Conservation (phyloP, 116 monocot species). For the Papilionanthe hybrid region DNA sequence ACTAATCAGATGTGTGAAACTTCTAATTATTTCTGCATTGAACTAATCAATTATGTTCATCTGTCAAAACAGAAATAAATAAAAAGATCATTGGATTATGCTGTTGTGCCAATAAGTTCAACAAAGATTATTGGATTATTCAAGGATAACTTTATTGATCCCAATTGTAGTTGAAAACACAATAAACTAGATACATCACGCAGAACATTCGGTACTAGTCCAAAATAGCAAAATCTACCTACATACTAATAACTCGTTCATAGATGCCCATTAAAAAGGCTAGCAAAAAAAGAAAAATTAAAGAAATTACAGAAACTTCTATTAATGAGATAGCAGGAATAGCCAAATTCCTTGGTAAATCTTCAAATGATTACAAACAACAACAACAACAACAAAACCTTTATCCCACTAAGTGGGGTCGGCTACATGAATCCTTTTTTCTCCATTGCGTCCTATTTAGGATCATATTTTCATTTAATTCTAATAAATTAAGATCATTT, state of each 20-base stretch:
- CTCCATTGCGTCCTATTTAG: too few species aligned
- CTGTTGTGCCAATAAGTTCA: neutral
- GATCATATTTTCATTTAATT: too few species aligned
- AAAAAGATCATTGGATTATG: neutral
- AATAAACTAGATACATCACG: neutral
- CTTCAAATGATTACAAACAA: too few species aligned
- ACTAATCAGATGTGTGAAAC: neutral
- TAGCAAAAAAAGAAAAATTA: neutral
- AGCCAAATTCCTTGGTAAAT: too few species aligned
- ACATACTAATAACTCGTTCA: neutral
- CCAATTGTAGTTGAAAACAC: neutral
- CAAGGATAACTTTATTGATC: neutral
- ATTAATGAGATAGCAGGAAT: neutral
- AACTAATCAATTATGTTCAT: neutral
- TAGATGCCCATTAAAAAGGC: neutral
- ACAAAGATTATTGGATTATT: neutral
- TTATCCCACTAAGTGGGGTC: too few species aligned
- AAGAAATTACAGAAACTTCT: neutral
- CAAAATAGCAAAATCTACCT: neutral
- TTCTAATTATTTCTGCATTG: neutral
- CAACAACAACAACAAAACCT: too few species aligned
- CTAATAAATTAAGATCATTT: too few species aligned
- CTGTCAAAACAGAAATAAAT: too few species aligned
- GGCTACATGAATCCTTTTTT: too few species aligned
- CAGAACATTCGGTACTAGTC: neutral